A percentile compares a stretch with the other conserved stretches of the same genome.
These are phyloP conservation scores for Colletotrichum lentis DNA, from an alignment of 2,329 filamentous ascomycete species.

Conservation along the genomic window DNA sequence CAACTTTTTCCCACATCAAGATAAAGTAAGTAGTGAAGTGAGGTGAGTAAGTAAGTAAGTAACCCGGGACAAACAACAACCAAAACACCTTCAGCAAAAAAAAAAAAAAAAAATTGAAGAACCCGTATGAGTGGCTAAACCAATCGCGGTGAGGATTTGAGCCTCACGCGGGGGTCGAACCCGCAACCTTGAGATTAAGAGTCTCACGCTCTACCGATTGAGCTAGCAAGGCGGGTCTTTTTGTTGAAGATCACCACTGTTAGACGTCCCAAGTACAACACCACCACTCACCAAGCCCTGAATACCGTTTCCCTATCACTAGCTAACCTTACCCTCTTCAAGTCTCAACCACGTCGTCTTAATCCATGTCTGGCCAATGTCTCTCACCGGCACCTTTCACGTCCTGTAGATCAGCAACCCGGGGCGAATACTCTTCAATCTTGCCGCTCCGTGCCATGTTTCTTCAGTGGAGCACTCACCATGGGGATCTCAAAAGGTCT, in stretches of 20 bases:
- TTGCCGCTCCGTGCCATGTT: no score
- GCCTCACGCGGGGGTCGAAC: conserved; percentile 43
- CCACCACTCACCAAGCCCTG: no score
- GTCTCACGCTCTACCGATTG: conserved; percentile 79
- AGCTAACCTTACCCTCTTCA: neutral
- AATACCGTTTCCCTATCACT: no score
- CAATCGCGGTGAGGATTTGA: conserved; percentile 37
- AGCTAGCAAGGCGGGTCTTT: conserved; percentile 57
- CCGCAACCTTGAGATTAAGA: conserved; percentile 56
- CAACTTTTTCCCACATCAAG: neutral
- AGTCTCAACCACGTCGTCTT: neutral
- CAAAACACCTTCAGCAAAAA: neutral
- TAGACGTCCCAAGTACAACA: accelerated
- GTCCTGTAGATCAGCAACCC: neutral
- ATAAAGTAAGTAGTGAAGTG: no score
- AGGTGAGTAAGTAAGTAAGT: neutral
- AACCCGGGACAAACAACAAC: neutral
- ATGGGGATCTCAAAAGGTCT: conserved; percentile 47
- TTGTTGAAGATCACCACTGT: accelerated
- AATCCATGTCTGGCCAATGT: conserved; percentile 42
- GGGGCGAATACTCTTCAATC: no score
- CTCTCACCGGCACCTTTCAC: conserved; percentile 44
- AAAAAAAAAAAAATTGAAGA: neutral
- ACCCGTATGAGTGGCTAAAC: conserved; percentile 5
- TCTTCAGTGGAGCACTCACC: conserved; percentile 37